Percentiles rank a stretch among this genome's conserved stretches.
Evolutionary conservation across 352 stramenopile species (phyloP).

Genomic region (Pythium angustatum): DNA sequence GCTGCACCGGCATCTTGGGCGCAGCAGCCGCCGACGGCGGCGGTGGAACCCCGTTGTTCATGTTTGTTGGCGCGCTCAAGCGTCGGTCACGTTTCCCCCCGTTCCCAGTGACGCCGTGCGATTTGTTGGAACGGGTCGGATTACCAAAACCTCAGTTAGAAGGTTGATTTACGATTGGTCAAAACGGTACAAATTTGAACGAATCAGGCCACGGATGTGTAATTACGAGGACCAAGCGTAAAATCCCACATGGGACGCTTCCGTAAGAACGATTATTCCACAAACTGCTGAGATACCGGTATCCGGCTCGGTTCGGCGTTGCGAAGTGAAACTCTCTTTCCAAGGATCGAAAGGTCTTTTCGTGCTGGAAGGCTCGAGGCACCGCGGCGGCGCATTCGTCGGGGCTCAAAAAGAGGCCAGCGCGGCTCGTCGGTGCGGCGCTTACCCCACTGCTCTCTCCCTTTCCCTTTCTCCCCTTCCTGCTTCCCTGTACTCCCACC

Average conservation of each 20-base stretch:
- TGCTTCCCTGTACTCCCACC: neutral
- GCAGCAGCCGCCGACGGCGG: neutral
- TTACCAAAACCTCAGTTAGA: slow-evolving; percentile 19
- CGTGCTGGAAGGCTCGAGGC: slow-evolving; percentile 15
- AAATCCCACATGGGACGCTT: too few relatives aligned
- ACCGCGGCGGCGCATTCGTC: slow-evolving; percentile 19
- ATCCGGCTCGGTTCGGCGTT: slow-evolving; percentile 5
- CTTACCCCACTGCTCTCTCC: neutral
- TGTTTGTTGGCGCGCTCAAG: slow-evolving; percentile 10
- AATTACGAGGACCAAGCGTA: slow-evolving; percentile 8
- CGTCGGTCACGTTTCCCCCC: slow-evolving; percentile 14
- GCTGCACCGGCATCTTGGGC: slow-evolving; percentile 28
- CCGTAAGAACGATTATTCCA: slow-evolving; percentile 30
- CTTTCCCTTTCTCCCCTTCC: neutral
- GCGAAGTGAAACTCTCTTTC: slow-evolving; percentile 30
- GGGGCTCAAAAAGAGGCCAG: slow-evolving; percentile 18
- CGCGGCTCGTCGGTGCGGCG: slow-evolving; percentile 8
- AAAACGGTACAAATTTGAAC: slow-evolving; percentile 2
- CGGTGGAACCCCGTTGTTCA: slow-evolving; percentile 25
- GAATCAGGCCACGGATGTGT: slow-evolving; percentile 11
- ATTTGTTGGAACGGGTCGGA: neutral
- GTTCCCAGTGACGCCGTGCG: neutral
- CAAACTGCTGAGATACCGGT: slow-evolving; percentile 31
- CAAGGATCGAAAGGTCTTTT: slow-evolving; percentile 41
- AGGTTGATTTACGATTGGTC: slow-evolving; percentile 18